Percentiles rank a stretch among this genome's conserved stretches.
Conservation (phyloP, 1,284 basidiomycete species). For the Pascua sp. region DNA sequence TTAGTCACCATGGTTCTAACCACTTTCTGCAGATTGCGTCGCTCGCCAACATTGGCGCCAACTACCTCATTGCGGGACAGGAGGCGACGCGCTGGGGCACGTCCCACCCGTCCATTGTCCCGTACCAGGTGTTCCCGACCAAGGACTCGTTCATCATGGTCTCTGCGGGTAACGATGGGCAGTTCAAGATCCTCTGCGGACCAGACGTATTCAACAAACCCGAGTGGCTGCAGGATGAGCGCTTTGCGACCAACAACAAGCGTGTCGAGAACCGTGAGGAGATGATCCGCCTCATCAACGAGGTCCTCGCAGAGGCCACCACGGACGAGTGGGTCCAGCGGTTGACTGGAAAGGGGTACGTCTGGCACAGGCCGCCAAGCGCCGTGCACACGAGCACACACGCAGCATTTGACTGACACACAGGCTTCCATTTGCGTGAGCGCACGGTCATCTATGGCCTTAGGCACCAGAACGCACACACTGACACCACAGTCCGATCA, state of each 20-base stretch:
- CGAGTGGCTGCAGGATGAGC: slow-evolving; percentile 48
- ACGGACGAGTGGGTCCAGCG: slow-evolving; percentile 69
- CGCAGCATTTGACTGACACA: not conserved
- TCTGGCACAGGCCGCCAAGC: too few relatives aligned
- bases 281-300: slow-evolving; percentile 69
- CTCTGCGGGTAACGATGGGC: slow-evolving; percentile 85
- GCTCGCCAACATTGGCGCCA: slow-evolving; percentile 87
- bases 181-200: slow-evolving; percentile 56
- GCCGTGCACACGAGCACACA: too few relatives aligned
- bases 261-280: slow-evolving; percentile 73
- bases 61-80: slow-evolving; percentile 82
- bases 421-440: slow-evolving; percentile 69
- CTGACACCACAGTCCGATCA: slow-evolving; percentile 61
- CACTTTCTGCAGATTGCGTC: slow-evolving; percentile 66
- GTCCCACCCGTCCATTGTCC: slow-evolving; percentile 81
- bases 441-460: too few relatives aligned
- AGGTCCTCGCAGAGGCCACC: slow-evolving; percentile 58
- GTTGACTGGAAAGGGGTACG: slow-evolving; percentile 71
- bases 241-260: slow-evolving; percentile 67
- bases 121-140: slow-evolving; percentile 87
- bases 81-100: slow-evolving; percentile 88
- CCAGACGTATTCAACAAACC: slow-evolving; percentile 34
- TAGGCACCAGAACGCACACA: not conserved
- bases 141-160: slow-evolving; percentile 89
- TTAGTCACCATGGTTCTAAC: too few relatives aligned